These are phyloP conservation scores for Salix koriyanagi DNA, from an alignment of 345 rosid species.

Conservation along the genomic window DNA sequence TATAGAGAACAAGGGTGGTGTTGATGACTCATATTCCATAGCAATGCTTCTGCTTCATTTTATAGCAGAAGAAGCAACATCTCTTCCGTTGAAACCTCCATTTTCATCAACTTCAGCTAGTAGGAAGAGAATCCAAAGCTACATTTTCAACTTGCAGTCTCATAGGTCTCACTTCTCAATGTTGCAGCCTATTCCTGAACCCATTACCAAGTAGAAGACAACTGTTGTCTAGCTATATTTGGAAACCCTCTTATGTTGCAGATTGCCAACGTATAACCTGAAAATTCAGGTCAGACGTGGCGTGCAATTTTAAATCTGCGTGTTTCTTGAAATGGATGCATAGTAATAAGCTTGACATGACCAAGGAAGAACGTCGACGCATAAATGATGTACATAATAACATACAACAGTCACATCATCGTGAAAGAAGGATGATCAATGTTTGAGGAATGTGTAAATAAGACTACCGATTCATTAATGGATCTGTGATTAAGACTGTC, in stretches of 20 bases:
- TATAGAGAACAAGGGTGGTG: slow-evolving; percentile 49
- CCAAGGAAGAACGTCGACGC: background rate
- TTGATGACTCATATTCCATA: slow-evolving; percentile 55
- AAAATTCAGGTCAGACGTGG: slow-evolving; percentile 3
- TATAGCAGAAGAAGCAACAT: slow-evolving; percentile 53
- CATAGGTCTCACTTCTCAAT: slow-evolving; percentile 41
- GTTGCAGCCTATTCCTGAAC: slow-evolving; percentile 12
- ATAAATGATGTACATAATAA: slow-evolving; percentile 1
- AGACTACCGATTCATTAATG: background rate
- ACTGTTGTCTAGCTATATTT: slow-evolving; percentile 16
- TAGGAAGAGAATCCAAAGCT: slow-evolving; percentile 49
- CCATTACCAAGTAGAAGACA: slow-evolving; percentile 14
- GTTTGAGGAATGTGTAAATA: background rate
- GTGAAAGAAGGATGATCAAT: background rate
- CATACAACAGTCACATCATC: background rate
- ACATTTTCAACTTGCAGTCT: slow-evolving; percentile 50
- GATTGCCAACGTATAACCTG: background rate
- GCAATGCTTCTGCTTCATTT: slow-evolving; percentile 61
- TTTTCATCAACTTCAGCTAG: slow-evolving; percentile 43
- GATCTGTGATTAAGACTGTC: background rate
- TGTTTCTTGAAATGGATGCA: slow-evolving; percentile 7
- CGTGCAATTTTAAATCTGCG: slow-evolving; percentile 17
- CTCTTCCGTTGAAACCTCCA: slow-evolving; percentile 55
- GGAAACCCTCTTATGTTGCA: background rate
- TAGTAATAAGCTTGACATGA: background rate